Evolutionary conservation across 176 grass and related monocot genomes (phyloP).

Genomic region (Aegilops speltoides): DNA sequence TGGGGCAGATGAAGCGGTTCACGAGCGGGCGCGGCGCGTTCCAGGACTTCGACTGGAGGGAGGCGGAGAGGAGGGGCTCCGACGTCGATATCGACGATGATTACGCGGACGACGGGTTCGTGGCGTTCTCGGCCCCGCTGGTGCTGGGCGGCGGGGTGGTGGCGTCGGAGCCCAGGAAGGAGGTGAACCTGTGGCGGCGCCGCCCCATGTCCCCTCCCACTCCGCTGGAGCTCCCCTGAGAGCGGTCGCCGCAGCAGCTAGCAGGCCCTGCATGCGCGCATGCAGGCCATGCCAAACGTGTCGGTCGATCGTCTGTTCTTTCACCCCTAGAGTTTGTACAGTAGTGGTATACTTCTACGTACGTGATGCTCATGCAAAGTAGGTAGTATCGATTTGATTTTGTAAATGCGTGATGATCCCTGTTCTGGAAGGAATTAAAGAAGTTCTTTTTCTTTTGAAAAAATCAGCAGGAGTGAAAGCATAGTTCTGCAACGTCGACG

Average conservation of each 20-base stretch:
- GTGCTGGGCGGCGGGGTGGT: constrained; percentile 53
- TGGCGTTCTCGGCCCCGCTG: constrained; percentile 81
- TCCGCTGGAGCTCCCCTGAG: constrained; percentile 44
- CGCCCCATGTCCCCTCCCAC: constrained; percentile 54
- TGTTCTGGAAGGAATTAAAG: background rate
- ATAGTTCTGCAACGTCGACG: background rate
- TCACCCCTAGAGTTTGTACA: constrained; percentile 17
- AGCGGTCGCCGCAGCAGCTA: background rate
- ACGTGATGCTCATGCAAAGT: background rate
- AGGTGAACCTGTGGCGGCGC: constrained; percentile 92
- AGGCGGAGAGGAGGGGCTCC: constrained; percentile 11
- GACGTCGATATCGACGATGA: background rate
- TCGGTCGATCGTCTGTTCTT: background rate
- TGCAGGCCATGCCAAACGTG: background rate
- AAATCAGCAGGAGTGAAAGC: background rate
- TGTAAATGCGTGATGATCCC: background rate
- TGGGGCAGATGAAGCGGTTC: constrained; percentile 91
- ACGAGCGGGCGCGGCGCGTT: constrained; percentile 63
- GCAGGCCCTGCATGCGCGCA: background rate
- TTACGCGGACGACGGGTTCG: constrained; percentile 38
- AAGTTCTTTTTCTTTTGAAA: background rate
- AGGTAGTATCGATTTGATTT: background rate
- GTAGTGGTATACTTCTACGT: background rate
- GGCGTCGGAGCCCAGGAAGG: constrained; percentile 73
- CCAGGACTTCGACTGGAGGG: constrained; percentile 77